Percentiles rank a stretch among this genome's conserved stretches.
Evolutionary conservation across 1,284 basidiomycete species (phyloP).

Genomic region (Kwoniella shivajii): DNA sequence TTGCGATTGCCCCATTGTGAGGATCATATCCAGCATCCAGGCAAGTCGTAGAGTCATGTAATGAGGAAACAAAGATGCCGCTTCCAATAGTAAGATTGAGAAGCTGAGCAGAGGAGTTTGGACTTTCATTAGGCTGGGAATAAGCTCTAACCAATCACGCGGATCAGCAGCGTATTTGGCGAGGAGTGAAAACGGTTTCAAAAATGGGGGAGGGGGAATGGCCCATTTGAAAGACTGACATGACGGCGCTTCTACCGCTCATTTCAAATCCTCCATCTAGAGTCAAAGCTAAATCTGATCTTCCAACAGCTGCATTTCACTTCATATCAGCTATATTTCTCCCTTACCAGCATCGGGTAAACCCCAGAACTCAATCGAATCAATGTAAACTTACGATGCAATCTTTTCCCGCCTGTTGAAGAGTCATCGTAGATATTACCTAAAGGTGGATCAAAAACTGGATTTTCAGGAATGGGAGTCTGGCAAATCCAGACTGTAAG

Average conservation of each 20-base stretch:
- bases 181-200: not conserved
- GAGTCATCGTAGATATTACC: conserved; percentile 3
- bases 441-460: conserved; percentile 3
- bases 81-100: conserved; percentile 4
- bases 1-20: not conserved
- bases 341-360: not conserved
- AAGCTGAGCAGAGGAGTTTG: not conserved
- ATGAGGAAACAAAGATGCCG: not conserved
- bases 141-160: not conserved
- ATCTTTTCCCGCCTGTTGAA: not conserved
- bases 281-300: conserved; percentile 2
- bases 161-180: too few species aligned
- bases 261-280: not conserved
- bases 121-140: conserved; percentile 1
- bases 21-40: conserved; percentile 1
- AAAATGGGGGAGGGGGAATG: not conserved
- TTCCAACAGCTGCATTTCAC: not conserved
- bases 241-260: not conserved
- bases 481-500: not conserved
- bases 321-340: not conserved
- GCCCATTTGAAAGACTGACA: too few species aligned
- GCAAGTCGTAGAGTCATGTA: not conserved
- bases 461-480: conserved; percentile 1
- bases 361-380: not conserved
- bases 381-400: not conserved